These are phyloP conservation scores for Aurantiochytrium sp. DNA, from an alignment of 108 stramenopile genomes.

Conservation along the genomic window DNA sequence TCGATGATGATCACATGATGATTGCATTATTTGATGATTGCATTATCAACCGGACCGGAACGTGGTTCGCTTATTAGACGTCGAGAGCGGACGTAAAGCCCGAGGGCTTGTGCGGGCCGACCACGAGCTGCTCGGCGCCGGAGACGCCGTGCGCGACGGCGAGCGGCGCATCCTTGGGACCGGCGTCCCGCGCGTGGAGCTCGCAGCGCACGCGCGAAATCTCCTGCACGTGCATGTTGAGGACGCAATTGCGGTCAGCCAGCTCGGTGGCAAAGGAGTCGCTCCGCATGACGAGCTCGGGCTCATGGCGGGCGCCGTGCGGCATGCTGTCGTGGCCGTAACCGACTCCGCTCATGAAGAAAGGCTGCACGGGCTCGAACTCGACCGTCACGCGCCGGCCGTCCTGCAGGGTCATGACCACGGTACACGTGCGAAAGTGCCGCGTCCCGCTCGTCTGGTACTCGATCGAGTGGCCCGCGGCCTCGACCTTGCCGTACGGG, in stretches of 20 bases:
- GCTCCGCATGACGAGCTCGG: background rate
- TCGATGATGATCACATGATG: no score
- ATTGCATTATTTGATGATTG: no score
- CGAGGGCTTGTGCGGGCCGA: background rate
- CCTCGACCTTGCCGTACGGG: background rate
- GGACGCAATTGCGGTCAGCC: background rate
- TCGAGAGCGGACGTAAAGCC: background rate
- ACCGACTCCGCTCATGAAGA: constrained; percentile 16
- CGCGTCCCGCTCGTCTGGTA: background rate
- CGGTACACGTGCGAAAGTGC: background rate
- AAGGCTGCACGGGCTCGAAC: background rate
- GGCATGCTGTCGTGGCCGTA: background rate
- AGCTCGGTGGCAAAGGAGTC: background rate
- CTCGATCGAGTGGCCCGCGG: background rate
- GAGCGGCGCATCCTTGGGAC: background rate
- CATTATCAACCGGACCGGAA: background rate
- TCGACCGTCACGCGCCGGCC: background rate
- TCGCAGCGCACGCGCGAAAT: background rate
- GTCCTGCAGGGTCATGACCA: background rate
- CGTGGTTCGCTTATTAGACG: background rate
- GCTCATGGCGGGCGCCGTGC: background rate
- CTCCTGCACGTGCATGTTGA: background rate
- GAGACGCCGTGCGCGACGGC: background rate
- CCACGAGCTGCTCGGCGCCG: background rate
- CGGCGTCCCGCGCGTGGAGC: background rate